Evolutionary conservation across 1,284 basidiomycete genomes (phyloP).

Genomic region (Hymenochaete sp.): DNA sequence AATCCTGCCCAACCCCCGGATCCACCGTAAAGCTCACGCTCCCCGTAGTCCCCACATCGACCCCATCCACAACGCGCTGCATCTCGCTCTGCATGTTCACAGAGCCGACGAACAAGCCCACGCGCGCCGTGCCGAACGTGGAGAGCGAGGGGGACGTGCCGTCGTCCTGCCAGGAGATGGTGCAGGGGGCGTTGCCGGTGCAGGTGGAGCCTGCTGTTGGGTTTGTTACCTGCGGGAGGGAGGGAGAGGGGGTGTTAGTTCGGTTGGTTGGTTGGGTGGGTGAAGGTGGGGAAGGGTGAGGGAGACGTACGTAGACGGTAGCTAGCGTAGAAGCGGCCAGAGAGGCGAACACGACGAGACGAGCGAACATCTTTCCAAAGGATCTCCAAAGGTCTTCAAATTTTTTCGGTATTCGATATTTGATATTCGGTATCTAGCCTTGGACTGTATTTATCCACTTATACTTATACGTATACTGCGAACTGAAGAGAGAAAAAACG

Average conservation of each 20-base stretch:
- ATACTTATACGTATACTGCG: too few species aligned
- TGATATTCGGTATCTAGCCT: too few species aligned
- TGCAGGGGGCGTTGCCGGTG: conserved; percentile 50
- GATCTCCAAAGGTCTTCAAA: too few species aligned
- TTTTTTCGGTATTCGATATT: too few species aligned
- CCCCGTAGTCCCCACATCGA: conserved; percentile 52
- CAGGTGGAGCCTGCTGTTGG: conserved; percentile 48
- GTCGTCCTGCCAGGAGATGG: conserved; percentile 64
- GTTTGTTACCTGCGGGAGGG: conserved; percentile 41
- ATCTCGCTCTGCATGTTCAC: conserved; percentile 56
- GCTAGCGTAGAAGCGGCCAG: conserved; percentile 48
- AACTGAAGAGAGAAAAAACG: conserved; percentile 9
- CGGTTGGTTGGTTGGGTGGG: neutral
- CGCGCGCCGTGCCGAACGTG: conserved; percentile 48
- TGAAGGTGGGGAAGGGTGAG: conserved; percentile 7
- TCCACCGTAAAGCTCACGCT: conserved; percentile 53
- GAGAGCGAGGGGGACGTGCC: conserved; percentile 43
- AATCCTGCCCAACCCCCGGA: conserved; percentile 51
- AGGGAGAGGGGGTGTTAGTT: neutral
- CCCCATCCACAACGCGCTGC: conserved; percentile 46
- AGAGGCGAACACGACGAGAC: conserved; percentile 42
- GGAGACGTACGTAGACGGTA: conserved; percentile 45
- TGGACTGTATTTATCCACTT: too few species aligned
- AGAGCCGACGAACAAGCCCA: conserved; percentile 68
- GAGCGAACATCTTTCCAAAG: conserved; percentile 40